Evolutionary conservation across 306 rosid species (phyloP).

Genomic region (Fragaria vesca): DNA sequence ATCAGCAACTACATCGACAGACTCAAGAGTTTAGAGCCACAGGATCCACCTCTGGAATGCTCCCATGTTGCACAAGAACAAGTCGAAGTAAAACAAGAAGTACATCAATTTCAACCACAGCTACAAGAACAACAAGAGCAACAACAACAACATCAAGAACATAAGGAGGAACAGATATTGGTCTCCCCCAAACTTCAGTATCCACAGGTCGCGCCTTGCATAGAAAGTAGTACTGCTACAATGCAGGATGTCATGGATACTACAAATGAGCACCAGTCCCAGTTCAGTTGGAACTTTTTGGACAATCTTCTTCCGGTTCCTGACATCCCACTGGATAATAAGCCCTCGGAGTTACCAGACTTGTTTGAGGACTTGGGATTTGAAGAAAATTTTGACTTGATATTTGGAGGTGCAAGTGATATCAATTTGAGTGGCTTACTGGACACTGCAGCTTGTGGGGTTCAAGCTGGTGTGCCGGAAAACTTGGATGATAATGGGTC

Average conservation of each 20-base stretch:
- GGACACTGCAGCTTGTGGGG: slow-evolving; percentile 10
- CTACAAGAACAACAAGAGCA: slow-evolving; percentile 18
- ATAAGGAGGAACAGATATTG: slow-evolving; percentile 1
- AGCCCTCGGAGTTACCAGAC: slow-evolving; percentile 32
- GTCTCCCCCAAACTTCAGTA: slow-evolving; percentile 8
- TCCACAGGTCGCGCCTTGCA: slow-evolving; percentile 20
- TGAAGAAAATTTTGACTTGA: slow-evolving; percentile 60
- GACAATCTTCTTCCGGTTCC: slow-evolving; percentile 42
- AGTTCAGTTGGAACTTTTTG: slow-evolving; percentile 57
- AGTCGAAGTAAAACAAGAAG: slow-evolving; percentile 21
- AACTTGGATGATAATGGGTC: slow-evolving; percentile 33
- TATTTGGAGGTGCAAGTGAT: slow-evolving; percentile 39
- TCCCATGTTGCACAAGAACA: slow-evolving; percentile 26
- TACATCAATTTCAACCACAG: neutral
- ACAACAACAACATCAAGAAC: neutral
- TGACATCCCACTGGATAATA: slow-evolving; percentile 26
- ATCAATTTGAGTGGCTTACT: slow-evolving; percentile 31
- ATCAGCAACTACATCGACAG: slow-evolving; percentile 59
- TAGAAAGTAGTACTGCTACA: slow-evolving; percentile 33
- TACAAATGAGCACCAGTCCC: slow-evolving; percentile 37
- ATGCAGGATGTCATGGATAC: slow-evolving; percentile 38
- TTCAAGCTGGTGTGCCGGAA: slow-evolving; percentile 24
- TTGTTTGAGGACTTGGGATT: slow-evolving; percentile 48
- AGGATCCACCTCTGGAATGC: slow-evolving; percentile 23
- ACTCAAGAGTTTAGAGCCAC: slow-evolving; percentile 26